Percentiles rank a stretch among this genome's conserved stretches.
Conservation (phyloP, 768 basidiomycete species). For the Lentinula raphanica region DNA sequence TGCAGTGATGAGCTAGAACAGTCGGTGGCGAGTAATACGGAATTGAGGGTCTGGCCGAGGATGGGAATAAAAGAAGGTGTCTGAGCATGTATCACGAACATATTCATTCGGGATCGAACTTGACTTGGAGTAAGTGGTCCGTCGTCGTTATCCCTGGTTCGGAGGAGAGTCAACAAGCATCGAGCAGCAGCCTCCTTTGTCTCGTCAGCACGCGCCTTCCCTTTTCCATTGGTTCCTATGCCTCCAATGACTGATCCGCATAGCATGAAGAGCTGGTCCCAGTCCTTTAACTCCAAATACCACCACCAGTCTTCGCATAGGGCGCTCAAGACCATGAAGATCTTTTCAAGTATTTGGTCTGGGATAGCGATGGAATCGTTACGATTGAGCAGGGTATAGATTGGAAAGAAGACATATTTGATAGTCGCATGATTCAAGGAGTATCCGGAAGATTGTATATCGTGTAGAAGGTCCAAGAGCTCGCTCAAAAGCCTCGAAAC, state of each 20-base stretch:
- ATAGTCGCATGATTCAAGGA: conserved; percentile 55
- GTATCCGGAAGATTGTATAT: conserved; percentile 30
- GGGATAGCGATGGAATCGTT: conserved; percentile 67
- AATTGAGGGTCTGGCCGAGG: conserved; percentile 77
- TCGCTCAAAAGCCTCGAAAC: conserved; percentile 49
- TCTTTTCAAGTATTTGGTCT: conserved; percentile 72
- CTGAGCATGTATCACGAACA: conserved; percentile 40
- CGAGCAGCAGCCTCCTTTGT: conserved; percentile 68
- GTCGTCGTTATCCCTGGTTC: conserved; percentile 39
- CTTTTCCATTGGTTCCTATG: conserved; percentile 64
- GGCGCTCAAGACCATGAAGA: conserved; percentile 52
- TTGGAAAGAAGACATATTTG: conserved; percentile 82
- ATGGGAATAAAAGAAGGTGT: conserved; percentile 61
- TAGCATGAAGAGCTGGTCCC: conserved; percentile 85
- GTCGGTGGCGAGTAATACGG: conserved; percentile 54
- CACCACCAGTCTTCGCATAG: conserved; percentile 84
- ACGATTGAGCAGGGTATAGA: conserved; percentile 78
- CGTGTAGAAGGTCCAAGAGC: conserved; percentile 44
- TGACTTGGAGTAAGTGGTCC: conserved; percentile 21
- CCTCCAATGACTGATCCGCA: conserved; percentile 61
- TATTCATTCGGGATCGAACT: conserved; percentile 24
- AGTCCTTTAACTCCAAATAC: conserved; percentile 62
- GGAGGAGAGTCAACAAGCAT: conserved; percentile 63
- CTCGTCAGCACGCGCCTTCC: conserved; percentile 71
- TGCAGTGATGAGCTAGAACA: conserved; percentile 63